phyloP scores from a whole-genome alignment of 1,284 basidiomycete species.

The Fomitopsis palustris region DNA sequence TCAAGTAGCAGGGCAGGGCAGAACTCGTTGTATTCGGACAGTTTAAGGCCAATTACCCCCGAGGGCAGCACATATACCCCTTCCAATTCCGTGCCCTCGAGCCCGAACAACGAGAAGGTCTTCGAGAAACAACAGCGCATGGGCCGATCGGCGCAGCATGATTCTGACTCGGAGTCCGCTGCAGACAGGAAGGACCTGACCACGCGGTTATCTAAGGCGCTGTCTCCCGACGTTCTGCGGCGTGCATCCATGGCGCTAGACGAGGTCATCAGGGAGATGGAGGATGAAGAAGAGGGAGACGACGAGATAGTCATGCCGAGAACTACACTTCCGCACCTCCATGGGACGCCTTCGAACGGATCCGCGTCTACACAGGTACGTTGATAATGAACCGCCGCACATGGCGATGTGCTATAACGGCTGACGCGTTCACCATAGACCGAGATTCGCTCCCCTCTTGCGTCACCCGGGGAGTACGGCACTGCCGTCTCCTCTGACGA shows the following conservation, averaged over 20 bases:
- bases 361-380: conserved; percentile 10
- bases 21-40: conserved; percentile 42
- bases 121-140: conserved; percentile 18
- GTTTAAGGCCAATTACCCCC: conserved; percentile 49
- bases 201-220: conserved; percentile 40
- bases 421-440: conserved; percentile 8
- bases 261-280: conserved; percentile 67
- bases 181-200: conserved; percentile 9
- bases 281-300: conserved; percentile 43
- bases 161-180: conserved; percentile 16
- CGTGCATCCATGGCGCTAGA: conserved; percentile 71
- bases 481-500: conserved; percentile 68
- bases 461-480: conserved; percentile 32
- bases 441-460: conserved; percentile 16
- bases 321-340: conserved; percentile 43
- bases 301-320: conserved; percentile 73
- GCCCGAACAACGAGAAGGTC: conserved; percentile 39
- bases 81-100: conserved; percentile 41
- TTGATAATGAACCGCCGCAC: background rate
- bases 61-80: conserved; percentile 37
- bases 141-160: conserved; percentile 26
- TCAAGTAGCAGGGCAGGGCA: conserved; percentile 30
- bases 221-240: conserved; percentile 50
- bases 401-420: background rate
- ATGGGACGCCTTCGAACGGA: conserved; percentile 10